A percentile compares a stretch with the other conserved stretches of the same genome.
Conservation (phyloP, 306 rosid genomes). For the Prosopis cineraria region DNA sequence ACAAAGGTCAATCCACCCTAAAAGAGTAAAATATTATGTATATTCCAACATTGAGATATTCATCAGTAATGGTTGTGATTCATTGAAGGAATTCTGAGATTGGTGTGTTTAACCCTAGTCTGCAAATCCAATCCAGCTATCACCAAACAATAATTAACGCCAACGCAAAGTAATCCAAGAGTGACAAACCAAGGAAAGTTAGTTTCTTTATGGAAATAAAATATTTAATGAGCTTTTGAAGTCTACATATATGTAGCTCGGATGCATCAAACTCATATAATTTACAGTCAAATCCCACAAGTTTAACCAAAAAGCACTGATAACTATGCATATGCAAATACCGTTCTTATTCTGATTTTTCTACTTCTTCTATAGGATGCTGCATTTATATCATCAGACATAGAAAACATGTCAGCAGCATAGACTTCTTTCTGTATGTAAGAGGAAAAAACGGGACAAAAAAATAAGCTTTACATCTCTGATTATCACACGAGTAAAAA, state of each 20-base stretch:
- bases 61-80: conserved; percentile 11
- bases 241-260: too few relatives aligned
- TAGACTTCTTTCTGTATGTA: too few relatives aligned
- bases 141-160: conserved; percentile 24
- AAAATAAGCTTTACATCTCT: too few relatives aligned
- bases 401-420: background rate
- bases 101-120: background rate
- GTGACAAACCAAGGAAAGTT: background rate
- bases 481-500: too few relatives aligned
- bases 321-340: background rate
- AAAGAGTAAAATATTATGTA: background rate
- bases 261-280: background rate
- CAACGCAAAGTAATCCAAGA: background rate
- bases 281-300: background rate
- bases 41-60: conserved; percentile 24
- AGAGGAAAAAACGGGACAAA: too few relatives aligned
- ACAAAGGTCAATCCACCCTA: background rate
- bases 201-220: background rate
- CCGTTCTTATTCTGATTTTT: conserved; percentile 19
- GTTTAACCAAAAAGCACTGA: conserved; percentile 8
- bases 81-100: too few relatives aligned
- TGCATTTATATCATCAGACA: conserved; percentile 21
- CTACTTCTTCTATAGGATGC: conserved; percentile 21
- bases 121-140: conserved; percentile 29
- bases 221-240: background rate